Percentiles rank a stretch among this genome's conserved stretches.
Conservation (phyloP, 805 yeast genomes). For the Maudiozyma turicensis region DNA sequence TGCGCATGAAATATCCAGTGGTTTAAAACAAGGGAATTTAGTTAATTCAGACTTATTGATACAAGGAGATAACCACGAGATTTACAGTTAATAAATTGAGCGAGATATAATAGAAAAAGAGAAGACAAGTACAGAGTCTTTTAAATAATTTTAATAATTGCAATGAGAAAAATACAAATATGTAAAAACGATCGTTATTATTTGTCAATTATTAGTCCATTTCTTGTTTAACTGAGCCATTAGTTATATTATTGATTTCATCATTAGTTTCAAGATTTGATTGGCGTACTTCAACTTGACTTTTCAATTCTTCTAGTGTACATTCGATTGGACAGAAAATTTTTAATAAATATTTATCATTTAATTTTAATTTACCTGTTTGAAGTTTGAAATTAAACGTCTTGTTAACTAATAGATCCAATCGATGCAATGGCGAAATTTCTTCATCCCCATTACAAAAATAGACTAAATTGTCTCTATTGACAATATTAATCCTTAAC, state of each 20-base stretch:
- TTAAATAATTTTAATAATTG: too few relatives aligned
- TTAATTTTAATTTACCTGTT: neutral
- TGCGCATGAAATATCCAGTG: too few relatives aligned
- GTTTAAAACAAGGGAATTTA: too few relatives aligned
- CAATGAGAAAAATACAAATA: too few relatives aligned
- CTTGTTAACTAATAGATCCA: neutral
- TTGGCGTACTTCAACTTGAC: neutral
- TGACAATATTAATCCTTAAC: neutral
- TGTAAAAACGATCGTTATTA: too few relatives aligned
- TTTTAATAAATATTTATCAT: constrained; percentile 2
- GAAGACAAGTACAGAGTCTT: too few relatives aligned
- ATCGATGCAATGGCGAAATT: neutral
- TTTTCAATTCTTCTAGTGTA: constrained; percentile 13
- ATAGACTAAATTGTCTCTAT: neutral
- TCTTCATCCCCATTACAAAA: neutral
- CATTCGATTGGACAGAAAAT: constrained; percentile 19
- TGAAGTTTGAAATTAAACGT: neutral
- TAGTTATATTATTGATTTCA: neutral
- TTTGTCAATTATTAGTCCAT: too few relatives aligned
- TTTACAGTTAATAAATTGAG: too few relatives aligned
- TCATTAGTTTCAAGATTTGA: neutral
- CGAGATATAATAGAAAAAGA: too few relatives aligned
- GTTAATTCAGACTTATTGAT: too few relatives aligned
- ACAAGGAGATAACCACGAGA: too few relatives aligned
- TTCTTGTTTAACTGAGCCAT: neutral